Base-by-base conservation (phyloP, 148 eudicot genomes). In the Vaccinium darrowii region DNA sequence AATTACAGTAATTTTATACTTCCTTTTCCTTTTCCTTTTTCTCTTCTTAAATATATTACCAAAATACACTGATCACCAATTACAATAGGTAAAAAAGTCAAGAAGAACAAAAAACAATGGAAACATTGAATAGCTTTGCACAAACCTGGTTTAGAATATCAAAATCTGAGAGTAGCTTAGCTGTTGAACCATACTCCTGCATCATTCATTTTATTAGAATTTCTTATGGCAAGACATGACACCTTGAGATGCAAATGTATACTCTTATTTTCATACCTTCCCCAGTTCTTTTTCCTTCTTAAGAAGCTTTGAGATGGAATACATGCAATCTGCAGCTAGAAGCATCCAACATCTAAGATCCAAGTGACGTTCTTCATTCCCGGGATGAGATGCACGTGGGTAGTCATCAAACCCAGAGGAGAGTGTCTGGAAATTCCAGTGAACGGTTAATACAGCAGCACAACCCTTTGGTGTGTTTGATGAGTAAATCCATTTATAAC, bases 271-370 rank as follows among this genome's bases (percentile, higher is more conserved):
- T 62, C 57, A 82, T 90, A 97, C 98, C 98, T 94, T 87, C 82
- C 90, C 91, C 80, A 84, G 85, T 69, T 85, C 91, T 77, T 77
- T 54, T 83, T 91, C 86, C 84, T 88, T 88, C 73, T 81, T 84
- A 81, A 96, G 88, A 88, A 90, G 89, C 87, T 91, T 90, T 83
- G 91, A 87, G 60, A 97, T 93, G 33, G 94, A 91, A 85, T 90
- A 87, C 94, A 97, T 88, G 89, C 93, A 92, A 90, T 95, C 94
- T 78, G 99, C 95, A 82, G 96, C 99, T 87, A 97, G 95, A 91
- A 92, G 94, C 98, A 97, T 97, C 99, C 99, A 97, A 82, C 98
- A 97, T 91, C 98, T 94, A 84, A 97, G 98, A 86, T 97, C 99
- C 93, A 97, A 76, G 88, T 97, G 99, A 36, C 99, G 95, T 92